Conservation (phyloP, 106 monocot species). For the Chionographis japonica region DNA sequence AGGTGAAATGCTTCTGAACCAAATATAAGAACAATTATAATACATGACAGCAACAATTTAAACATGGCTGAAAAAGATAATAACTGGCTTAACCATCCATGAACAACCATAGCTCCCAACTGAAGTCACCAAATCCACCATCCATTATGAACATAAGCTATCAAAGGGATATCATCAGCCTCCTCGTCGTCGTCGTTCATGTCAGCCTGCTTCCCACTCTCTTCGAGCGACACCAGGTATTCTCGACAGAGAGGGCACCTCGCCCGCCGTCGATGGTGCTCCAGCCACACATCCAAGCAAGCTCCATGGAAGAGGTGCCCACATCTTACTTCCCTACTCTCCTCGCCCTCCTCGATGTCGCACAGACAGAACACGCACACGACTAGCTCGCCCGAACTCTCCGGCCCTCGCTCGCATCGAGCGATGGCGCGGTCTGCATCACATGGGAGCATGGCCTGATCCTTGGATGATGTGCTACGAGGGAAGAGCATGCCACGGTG, state of each 20-base stretch:
- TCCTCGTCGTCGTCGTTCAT: slow-evolving; percentile 2
- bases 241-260: slow-evolving; percentile 37
- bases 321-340: slow-evolving; percentile 26
- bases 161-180: background rate
- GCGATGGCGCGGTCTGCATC: background rate
- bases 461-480: too few species aligned
- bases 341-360: slow-evolving; percentile 21
- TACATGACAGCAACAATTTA: too few species aligned
- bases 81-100: too few species aligned
- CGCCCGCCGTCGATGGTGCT: background rate
- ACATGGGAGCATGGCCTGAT: too few species aligned
- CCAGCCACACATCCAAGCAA: slow-evolving; percentile 42
- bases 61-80: too few species aligned
- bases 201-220: too few species aligned
- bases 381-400: background rate
- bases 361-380: slow-evolving; percentile 32
- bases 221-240: slow-evolving; percentile 7
- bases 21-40: too few species aligned
- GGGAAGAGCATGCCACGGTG: background rate
- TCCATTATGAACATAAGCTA: slow-evolving; percentile 8
- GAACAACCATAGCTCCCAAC: too few species aligned
- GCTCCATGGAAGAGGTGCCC: slow-evolving; percentile 37
- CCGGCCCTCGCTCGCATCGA: background rate
- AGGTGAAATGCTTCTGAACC: too few species aligned
- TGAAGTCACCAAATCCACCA: slow-evolving; percentile 4